Base-by-base conservation (phyloP, 192 early-diverging fungal genomes). In the Coemansia sp. region DNA sequence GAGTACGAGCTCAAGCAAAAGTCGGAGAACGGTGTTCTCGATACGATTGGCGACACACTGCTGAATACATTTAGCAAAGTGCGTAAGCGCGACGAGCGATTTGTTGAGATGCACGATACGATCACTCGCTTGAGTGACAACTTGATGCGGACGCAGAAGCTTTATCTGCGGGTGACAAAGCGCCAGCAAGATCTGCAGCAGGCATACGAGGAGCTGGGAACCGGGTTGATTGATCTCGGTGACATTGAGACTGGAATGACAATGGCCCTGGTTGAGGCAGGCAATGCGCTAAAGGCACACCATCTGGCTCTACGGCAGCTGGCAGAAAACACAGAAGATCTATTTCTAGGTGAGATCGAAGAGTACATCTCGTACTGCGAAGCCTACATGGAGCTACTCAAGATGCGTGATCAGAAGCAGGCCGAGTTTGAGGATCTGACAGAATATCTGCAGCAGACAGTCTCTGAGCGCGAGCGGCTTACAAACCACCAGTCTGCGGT, bases 361-460 rank as follows among this genome's bases (percentile, higher is more conserved):
- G 94, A 96, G 57, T 96, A 93, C 69, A 83, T 94, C 10, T 80
- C 55, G n/a, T 79, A 80, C 65, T 64, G 67, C 51, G 69, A 80
- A 58, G 43, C 59, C 17, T 78, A 70, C 62, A 52, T 71, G 86
- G 89, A 89, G 53, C 81, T 89, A 38, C 80, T 98, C 22, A 85
- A 82, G 55, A 61, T 83, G 52, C 75, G 94, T 18, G 96, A 98
- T 73, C 93, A 98, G 71, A 96, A 96, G 74, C 96, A 98, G 78
- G 80, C 95, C 9, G 96, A 98, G 79, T 87, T 87, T 68, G 94
- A 98, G 78, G 94, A 90, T 48, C 73, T 98, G 42, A 84, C 86
- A 9, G 80, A 82, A 49, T 94, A 88, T 43, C 70, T 95, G 48
- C 83, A 89, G 62, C 85, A 87, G 51, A 80, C 89, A 19, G 67